Conservation (phyloP, 2,329 filamentous ascomycete species). For the Sclerotinia subarctica region DNA sequence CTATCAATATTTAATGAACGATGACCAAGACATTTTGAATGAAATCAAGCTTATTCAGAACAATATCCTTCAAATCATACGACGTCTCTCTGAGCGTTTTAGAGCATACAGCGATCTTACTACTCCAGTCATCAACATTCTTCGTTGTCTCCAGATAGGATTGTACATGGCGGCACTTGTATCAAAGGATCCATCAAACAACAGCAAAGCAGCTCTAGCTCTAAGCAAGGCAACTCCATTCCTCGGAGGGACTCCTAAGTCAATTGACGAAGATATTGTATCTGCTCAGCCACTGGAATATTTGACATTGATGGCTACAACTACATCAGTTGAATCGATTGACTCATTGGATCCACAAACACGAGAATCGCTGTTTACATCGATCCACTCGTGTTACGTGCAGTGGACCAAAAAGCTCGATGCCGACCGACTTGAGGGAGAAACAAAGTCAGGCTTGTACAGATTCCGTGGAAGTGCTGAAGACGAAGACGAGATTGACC, state of each 20-base stretch:
- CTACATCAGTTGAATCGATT: conserved; percentile 49
- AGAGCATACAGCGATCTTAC: conserved; percentile 83
- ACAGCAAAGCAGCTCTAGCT: conserved; percentile 21
- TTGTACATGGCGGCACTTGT: conserved; percentile 54
- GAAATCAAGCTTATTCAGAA: conserved; percentile 46
- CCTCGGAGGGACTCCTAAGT: conserved; percentile 44
- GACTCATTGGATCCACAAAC: conserved; percentile 41
- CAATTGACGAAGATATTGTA: conserved; percentile 24
- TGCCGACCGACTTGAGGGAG: conserved; percentile 71
- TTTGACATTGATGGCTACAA: conserved; percentile 47
- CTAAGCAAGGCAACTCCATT: conserved; percentile 54
- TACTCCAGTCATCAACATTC: conserved; percentile 70
- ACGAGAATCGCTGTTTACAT: conserved; percentile 58
- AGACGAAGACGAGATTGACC: conserved; percentile 70
- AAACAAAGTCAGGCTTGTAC: conserved; percentile 73
- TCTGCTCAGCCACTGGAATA: conserved; percentile 44
- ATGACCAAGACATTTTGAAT: conserved; percentile 43
- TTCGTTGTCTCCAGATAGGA: conserved; percentile 75
- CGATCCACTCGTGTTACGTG: conserved; percentile 70
- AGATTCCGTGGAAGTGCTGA: conserved; percentile 76
- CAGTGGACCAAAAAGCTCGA: conserved; percentile 78
- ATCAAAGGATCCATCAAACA: conserved; percentile 17
- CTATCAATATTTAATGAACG: conserved; percentile 26
- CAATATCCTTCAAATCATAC: conserved; percentile 66
- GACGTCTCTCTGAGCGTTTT: conserved; percentile 67